Evolutionary conservation across 2,329 filamentous ascomycete species (phyloP).

Genomic region (Colletotrichum gloeosporioides): DNA sequence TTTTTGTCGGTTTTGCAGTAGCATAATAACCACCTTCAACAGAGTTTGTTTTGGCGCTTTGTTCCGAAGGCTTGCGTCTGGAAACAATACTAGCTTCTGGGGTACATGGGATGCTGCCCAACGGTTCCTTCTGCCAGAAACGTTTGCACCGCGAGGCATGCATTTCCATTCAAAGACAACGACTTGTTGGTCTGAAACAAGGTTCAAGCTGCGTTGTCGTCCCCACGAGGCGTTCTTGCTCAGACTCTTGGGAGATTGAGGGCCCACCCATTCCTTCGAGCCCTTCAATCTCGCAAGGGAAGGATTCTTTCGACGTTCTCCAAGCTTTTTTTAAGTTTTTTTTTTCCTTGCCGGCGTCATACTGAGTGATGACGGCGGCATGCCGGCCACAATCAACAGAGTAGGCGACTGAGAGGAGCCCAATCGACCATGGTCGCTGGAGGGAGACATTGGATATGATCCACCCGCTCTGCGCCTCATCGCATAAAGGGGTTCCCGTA

Average conservation of each 20-base stretch:
- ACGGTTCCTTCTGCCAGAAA: background rate
- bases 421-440: background rate
- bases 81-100: background rate
- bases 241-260: background rate
- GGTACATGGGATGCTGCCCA: background rate
- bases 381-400: background rate
- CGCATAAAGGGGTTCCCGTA: constrained; percentile 18
- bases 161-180: background rate
- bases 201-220: background rate
- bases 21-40: background rate
- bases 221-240: background rate
- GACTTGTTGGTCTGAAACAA: background rate
- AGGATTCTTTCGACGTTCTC: background rate
- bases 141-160: background rate
- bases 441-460: background rate
- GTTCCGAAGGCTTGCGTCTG: background rate
- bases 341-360: background rate
- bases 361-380: background rate
- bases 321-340: background rate
- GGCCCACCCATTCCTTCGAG: background rate
- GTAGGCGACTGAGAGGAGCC: background rate
- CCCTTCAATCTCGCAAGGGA: background rate
- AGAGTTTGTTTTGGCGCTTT: background rate
- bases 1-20: background rate
- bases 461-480: constrained; percentile 14